These are phyloP conservation scores for Plantago lanceolata DNA, from an alignment of 305 asterid species.

Conservation along the genomic window DNA sequence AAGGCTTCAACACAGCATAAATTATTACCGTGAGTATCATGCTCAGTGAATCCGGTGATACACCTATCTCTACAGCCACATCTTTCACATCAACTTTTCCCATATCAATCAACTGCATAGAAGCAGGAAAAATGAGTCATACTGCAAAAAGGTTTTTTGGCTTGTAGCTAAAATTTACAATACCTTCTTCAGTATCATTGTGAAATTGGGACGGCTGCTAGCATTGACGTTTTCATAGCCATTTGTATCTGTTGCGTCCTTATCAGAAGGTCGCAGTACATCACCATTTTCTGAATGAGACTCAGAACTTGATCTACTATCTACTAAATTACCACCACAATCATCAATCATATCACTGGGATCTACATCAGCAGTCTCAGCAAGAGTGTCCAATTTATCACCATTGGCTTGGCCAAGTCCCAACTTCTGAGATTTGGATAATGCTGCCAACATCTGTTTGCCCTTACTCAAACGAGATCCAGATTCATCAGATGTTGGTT, in stretches of 20 bases:
- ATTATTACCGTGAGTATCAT: slow-evolving; percentile 58
- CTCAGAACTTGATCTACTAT: slow-evolving; percentile 34
- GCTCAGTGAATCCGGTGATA: slow-evolving; percentile 56
- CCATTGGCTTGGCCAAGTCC: slow-evolving; percentile 33
- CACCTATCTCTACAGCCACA: slow-evolving; percentile 76
- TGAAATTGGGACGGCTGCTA: slow-evolving; percentile 38
- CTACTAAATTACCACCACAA: slow-evolving; percentile 34
- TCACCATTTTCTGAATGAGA: slow-evolving; percentile 40
- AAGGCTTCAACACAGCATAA: slow-evolving; percentile 16
- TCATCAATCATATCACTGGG: slow-evolving; percentile 39
- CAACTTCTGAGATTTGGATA: slow-evolving; percentile 30
- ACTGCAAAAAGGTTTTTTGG: slow-evolving; percentile 4
- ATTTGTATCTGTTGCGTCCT: slow-evolving; percentile 33
- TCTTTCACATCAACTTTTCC: slow-evolving; percentile 65
- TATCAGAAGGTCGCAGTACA: slow-evolving; percentile 31
- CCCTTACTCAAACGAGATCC: slow-evolving; percentile 29
- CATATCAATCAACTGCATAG: slow-evolving; percentile 63
- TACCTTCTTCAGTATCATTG: slow-evolving; percentile 74
- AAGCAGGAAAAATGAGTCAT: slow-evolving; percentile 23
- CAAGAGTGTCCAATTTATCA: slow-evolving; percentile 29
- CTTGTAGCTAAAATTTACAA: slow-evolving; percentile 15
- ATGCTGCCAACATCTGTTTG: slow-evolving; percentile 20
- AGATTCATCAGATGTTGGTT: slow-evolving; percentile 45
- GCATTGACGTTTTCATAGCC: slow-evolving; percentile 33
- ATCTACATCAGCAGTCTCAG: slow-evolving; percentile 36